These are phyloP conservation scores for Candolleomyces aberdarensis DNA, from an alignment of 768 basidiomycete genomes.

Conservation along the genomic window DNA sequence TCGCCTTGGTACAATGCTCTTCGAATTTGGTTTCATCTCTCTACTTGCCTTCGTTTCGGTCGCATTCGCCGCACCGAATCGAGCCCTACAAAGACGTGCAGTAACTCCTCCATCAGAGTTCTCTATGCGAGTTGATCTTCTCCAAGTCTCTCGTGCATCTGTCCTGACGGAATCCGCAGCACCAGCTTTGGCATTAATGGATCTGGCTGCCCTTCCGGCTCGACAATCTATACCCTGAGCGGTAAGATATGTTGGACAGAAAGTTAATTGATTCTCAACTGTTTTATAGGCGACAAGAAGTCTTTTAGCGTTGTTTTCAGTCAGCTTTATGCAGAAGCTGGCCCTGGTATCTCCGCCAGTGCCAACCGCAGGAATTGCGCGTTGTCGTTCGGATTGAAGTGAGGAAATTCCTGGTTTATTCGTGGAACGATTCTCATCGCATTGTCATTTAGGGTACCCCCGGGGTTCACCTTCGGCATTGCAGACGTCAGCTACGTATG, in stretches of 20 bases:
- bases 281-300: neutral
- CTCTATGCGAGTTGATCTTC: conserved; percentile 2
- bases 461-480: conserved; percentile 23
- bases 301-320: conserved; percentile 6
- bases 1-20: no score
- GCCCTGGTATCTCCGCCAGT: conserved; percentile 6
- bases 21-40: no score
- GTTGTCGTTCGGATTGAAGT: conserved; percentile 11
- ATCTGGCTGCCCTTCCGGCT: conserved; percentile 16
- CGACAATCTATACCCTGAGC: conserved; percentile 11
- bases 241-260: conserved; percentile 1
- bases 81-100: neutral
- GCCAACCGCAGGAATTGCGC: conserved; percentile 6
- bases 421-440: neutral
- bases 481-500: conserved; percentile 22
- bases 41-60: no score
- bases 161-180: neutral
- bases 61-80: no score
- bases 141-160: neutral
- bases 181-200: conserved; percentile 17
- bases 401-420: neutral
- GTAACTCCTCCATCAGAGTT: conserved; percentile 6
- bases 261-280: neutral
- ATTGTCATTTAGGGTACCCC: conserved; percentile 10
- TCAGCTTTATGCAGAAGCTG: conserved; percentile 7